These are phyloP conservation scores for Hypoxylon cercidicola DNA, from an alignment of 495 filamentous ascomycete species.

Conservation along the genomic window DNA sequence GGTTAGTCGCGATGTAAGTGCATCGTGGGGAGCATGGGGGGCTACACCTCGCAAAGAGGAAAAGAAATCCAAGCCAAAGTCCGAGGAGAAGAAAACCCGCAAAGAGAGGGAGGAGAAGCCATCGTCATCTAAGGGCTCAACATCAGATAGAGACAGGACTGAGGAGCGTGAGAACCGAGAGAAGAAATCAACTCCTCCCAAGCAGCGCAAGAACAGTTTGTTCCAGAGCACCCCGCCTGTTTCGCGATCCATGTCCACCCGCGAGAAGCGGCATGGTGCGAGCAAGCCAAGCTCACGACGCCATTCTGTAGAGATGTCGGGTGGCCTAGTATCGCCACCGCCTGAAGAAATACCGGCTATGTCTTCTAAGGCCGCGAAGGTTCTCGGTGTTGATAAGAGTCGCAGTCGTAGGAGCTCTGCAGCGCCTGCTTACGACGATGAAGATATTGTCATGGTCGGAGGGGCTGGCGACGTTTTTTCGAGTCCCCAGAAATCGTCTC, in stretches of 20 bases:
- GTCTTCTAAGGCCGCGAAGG: constrained; percentile 63
- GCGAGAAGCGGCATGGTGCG: constrained; percentile 56
- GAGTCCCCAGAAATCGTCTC: constrained; percentile 56
- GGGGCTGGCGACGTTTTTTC: constrained; percentile 49
- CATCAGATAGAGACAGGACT: constrained; percentile 53
- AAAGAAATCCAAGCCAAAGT: constrained; percentile 43
- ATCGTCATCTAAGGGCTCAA: constrained; percentile 55
- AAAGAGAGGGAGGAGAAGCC: constrained; percentile 54
- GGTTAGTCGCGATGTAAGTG: constrained; percentile 54
- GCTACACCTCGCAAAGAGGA: constrained; percentile 48
- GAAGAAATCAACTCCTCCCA: constrained; percentile 43
- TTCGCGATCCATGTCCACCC: constrained; percentile 61
- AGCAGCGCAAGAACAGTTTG: constrained; percentile 55
- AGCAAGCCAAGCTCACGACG: constrained; percentile 59
- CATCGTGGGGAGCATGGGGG: constrained; percentile 58
- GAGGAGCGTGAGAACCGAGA: constrained; percentile 49
- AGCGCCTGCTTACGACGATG: constrained; percentile 43
- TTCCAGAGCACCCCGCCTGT: constrained; percentile 63
- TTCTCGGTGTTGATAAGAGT: constrained; percentile 58
- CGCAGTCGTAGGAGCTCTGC: constrained; percentile 50
- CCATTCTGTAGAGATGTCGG: constrained; percentile 57
- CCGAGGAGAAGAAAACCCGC: constrained; percentile 43
- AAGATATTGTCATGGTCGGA: constrained; percentile 61
- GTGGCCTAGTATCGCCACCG: constrained; percentile 59
- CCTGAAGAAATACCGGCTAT: constrained; percentile 56